Conservation (phyloP, 768 basidiomycete species). For the Lactarius sanguifluus region DNA sequence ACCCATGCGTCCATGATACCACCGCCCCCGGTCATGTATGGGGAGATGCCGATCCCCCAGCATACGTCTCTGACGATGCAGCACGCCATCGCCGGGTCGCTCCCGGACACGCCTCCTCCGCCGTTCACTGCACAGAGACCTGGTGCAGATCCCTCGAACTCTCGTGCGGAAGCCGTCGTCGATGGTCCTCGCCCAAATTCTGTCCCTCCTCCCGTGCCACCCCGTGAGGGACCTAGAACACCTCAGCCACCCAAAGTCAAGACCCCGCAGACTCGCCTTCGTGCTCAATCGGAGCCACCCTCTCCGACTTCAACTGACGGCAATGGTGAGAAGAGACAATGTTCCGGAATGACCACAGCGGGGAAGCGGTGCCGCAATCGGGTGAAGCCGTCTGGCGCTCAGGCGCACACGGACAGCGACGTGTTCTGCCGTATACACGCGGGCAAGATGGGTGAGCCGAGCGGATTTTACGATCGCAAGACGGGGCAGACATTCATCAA, state of each 20-base stretch:
- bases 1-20: constrained; percentile 33
- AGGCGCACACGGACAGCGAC: constrained; percentile 37
- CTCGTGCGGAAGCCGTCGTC: neutral
- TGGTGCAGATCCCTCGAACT: neutral
- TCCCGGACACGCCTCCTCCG: constrained; percentile 4
- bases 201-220: constrained; percentile 2
- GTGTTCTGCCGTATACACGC: constrained; percentile 66
- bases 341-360: constrained; percentile 62
- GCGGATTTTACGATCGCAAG: constrained; percentile 58
- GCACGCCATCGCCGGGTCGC: constrained; percentile 34
- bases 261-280: constrained; percentile 9
- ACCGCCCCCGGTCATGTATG: constrained; percentile 33
- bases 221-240: constrained; percentile 17
- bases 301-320: constrained; percentile 31
- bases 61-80: constrained; percentile 41
- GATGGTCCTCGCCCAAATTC: neutral
- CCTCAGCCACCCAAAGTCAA: constrained; percentile 18
- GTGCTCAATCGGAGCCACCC: constrained; percentile 28
- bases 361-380: constrained; percentile 55
- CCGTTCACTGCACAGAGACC: constrained; percentile 19
- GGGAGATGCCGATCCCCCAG: constrained; percentile 42
- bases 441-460: constrained; percentile 50
- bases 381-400: constrained; percentile 46
- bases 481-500: constrained; percentile 50
- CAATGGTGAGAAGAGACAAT: constrained; percentile 42